A percentile compares a stretch with the other conserved stretches of the same genome.
Conservation (phyloP, 2,329 filamentous ascomycete genomes). For the Aspergillus pseudotamarii region DNA sequence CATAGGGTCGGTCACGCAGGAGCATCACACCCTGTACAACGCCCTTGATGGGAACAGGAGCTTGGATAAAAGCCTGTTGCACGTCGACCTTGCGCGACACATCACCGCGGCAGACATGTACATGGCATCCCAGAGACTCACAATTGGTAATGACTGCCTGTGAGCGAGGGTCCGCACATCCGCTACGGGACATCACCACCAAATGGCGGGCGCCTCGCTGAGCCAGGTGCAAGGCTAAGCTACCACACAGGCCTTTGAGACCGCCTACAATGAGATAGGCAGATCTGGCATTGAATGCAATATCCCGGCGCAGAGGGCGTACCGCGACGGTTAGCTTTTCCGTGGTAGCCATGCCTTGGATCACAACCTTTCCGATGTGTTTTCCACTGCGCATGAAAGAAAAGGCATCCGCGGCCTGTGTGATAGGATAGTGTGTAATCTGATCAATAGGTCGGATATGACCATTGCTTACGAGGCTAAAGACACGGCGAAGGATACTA, state of each 20-base stretch:
- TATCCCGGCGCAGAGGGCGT: background rate
- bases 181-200: conserved; percentile 15
- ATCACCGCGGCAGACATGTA: conserved; percentile 13
- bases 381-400: conserved; percentile 34
- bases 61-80: conserved; percentile 6
- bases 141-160: conserved; percentile 6
- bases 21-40: conserved; percentile 24
- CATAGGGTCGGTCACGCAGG: conserved; percentile 17
- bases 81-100: conserved; percentile 15
- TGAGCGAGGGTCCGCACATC: conserved; percentile 6
- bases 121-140: conserved; percentile 2
- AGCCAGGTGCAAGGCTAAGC: conserved; percentile 12
- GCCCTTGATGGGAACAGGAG: conserved; percentile 12
- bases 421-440: conserved; percentile 6
- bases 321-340: background rate
- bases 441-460: conserved; percentile 9
- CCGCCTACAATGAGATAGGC: conserved; percentile 18
- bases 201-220: conserved; percentile 10
- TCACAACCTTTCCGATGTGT: conserved; percentile 45
- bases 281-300: background rate
- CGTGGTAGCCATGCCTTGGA: conserved; percentile 27
- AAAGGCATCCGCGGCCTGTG: conserved; percentile 26
- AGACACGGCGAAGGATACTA: conserved; percentile 9
- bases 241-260: conserved; percentile 16
- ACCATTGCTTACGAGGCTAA: background rate